These are phyloP conservation scores for Pistacia atlantica DNA, from an alignment of 345 rosid genomes.

Conservation along the genomic window DNA sequence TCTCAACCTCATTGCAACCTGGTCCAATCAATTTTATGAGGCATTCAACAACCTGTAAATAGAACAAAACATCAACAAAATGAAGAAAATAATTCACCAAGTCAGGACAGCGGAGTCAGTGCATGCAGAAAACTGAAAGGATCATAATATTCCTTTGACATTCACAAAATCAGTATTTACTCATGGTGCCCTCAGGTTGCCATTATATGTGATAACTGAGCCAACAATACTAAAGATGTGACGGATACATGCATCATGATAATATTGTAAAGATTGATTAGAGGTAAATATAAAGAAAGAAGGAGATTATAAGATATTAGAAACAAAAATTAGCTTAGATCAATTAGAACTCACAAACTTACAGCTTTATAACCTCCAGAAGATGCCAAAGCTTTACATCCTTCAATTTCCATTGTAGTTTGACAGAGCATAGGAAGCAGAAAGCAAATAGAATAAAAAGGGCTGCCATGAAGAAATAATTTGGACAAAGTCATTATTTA, in stretches of 20 bases:
- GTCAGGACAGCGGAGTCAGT: not conserved
- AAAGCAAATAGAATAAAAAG: slow-evolving; percentile 71
- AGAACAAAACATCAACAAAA: not conserved
- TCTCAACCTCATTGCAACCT: slow-evolving; percentile 37
- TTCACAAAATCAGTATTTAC: not conserved
- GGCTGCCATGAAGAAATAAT: slow-evolving; percentile 48
- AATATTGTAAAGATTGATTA: not conserved
- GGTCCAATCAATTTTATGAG: slow-evolving; percentile 58
- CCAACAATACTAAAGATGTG: slow-evolving; percentile 2
- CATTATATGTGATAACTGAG: slow-evolving; percentile 7
- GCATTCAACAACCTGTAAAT: slow-evolving; percentile 69
- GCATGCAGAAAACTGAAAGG: not conserved
- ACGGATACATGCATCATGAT: slow-evolving; percentile 7
- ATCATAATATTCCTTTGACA: not conserved
- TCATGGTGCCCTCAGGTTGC: slow-evolving; percentile 9
- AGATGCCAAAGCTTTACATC: slow-evolving; percentile 58
- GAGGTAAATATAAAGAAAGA: not conserved
- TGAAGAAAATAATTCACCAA: not conserved
- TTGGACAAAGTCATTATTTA: slow-evolving; percentile 23
- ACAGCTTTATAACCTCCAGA: slow-evolving; percentile 69
- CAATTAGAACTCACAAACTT: slow-evolving; percentile 30
- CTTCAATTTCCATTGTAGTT: slow-evolving; percentile 69
- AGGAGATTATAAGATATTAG: not conserved
- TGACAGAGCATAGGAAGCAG: slow-evolving; percentile 91
- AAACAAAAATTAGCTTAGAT: slow-evolving; percentile 1